Evolutionary conservation across 2,329 filamentous ascomycete genomes (phyloP), one percentile per base, ranked within the genome.

Genomic region (Cladosporium austrohemisphaericum): DNA sequence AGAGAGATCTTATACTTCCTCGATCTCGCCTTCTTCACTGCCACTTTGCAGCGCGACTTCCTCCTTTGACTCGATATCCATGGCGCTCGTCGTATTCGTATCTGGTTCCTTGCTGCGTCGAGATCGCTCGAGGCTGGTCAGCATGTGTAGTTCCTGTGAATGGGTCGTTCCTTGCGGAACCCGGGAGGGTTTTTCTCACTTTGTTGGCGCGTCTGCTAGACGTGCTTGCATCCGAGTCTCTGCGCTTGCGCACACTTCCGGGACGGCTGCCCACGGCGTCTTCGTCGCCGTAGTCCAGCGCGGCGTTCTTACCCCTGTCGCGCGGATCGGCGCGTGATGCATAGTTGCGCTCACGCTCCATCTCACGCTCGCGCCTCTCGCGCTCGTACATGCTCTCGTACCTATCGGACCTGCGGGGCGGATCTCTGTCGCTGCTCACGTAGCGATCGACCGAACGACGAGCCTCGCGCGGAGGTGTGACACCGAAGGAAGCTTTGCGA

Each of bases 21-120:
- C 93, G 60, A 98, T 97, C 73, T 98, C 93, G 45, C 93, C 93
- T 70, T 98, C 93, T 71, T 98, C 93, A 64, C 91, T 96, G 46
- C 93, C 93, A 52, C 87, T 92, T 62, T 87, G 84, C 49, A 90
- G 76, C 49, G 76, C 74, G 44, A 81, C 75, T 56, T 86, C 83
- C 52, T 80, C 72, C 57, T 76, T 73, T 41, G 59, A 23, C 31
- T 57, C 52, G 41, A 49, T 22, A 22, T 57, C 54, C 49, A 60
- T 41, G 33, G 49, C 51, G 11, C n/a, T n/a, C n/a, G n/a, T n/a
- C n/a, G n/a, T n/a, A 25, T 54, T 38, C 33, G 52, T 13, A 35
- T 53, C 51, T 19, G 54, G 53, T 31, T 61, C 57, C 8, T 53
- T 59, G 20, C 53, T 45, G 38, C 51, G 53, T 19, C 56, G 56